phyloP scores from a whole-genome alignment of 2,329 filamentous ascomycete genomes.

The Incumbomyces lentus region DNA sequence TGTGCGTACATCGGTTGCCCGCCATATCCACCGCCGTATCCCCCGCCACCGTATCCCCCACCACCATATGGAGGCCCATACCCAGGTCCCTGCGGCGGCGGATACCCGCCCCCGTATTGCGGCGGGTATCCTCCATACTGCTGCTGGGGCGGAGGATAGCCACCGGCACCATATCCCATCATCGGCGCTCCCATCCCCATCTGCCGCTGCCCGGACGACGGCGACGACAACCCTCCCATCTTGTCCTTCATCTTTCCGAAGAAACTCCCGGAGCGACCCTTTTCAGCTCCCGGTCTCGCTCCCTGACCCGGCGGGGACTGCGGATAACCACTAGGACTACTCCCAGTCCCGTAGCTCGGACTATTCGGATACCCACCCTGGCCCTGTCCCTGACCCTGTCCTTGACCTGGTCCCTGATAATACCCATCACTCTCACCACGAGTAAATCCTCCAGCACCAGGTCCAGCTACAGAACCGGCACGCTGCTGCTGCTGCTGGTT shows the following conservation, averaged over 20 bases:
- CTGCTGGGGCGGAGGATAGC: conserved; percentile 19
- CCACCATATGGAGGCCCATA: conserved; percentile 17
- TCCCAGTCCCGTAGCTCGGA: conserved; percentile 31
- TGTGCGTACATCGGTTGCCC: conserved; percentile 21
- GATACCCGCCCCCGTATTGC: conserved; percentile 21
- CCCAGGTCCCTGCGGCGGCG: conserved; percentile 17
- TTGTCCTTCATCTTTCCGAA: conserved; percentile 46
- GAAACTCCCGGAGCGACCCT: conserved; percentile 29
- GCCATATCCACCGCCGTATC: not conserved
- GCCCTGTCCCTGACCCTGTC: no score
- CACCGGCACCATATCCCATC: conserved; percentile 6
- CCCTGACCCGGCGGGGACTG: conserved; percentile 24
- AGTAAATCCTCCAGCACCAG: conserved; percentile 6
- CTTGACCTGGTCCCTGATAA: not conserved
- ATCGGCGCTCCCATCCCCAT: not conserved
- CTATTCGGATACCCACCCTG: conserved; percentile 21
- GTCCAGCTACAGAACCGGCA: no score
- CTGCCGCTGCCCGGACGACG: conserved; percentile 13
- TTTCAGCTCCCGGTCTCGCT: conserved; percentile 25
- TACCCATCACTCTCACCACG: not conserved
- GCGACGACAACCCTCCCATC: conserved; percentile 4
- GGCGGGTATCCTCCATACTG: conserved; percentile 25
- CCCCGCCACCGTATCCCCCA: conserved; percentile 15
- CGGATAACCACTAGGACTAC: conserved; percentile 3
- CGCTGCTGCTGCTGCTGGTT: conserved; percentile 31